Conservation (phyloP, 2,329 filamentous ascomycete species). For the Clathrospora elynae region DNA sequence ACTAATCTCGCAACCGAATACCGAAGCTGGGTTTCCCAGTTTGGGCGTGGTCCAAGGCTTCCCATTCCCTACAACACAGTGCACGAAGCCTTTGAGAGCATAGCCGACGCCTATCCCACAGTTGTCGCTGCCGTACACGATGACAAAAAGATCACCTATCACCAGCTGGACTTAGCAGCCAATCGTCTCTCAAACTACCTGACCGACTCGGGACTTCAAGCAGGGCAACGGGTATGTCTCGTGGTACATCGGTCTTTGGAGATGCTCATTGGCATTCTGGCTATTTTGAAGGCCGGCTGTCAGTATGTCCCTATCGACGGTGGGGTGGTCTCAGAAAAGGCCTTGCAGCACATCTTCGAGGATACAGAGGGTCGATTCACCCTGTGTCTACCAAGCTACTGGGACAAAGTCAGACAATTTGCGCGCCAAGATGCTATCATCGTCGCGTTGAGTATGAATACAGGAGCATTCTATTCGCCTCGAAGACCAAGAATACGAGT, state of each 20-base stretch:
- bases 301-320: constrained; percentile 67
- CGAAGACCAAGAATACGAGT: constrained; percentile 24
- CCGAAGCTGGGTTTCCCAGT: constrained; percentile 5
- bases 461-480: constrained; percentile 21
- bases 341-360: constrained; percentile 55
- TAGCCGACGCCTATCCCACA: constrained; percentile 5
- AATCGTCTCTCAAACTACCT: constrained; percentile 43
- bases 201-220: constrained; percentile 32
- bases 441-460: constrained; percentile 21
- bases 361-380: constrained; percentile 55
- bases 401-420: constrained; percentile 31
- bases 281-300: constrained; percentile 61
- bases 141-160: constrained; percentile 33
- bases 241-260: constrained; percentile 62
- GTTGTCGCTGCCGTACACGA: constrained; percentile 7
- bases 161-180: constrained; percentile 36
- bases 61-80: constrained; percentile 1
- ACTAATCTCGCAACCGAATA: constrained; percentile 4
- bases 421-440: constrained; percentile 18
- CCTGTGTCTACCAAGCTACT: constrained; percentile 53
- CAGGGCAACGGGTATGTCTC: constrained; percentile 57
- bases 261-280: constrained; percentile 63
- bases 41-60: constrained; percentile 6
- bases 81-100: constrained; percentile 11
- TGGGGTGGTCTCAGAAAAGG: constrained; percentile 45